Conservation (phyloP, 371 early-diverging fungal species). For the Apophysomyces sp. region DNA sequence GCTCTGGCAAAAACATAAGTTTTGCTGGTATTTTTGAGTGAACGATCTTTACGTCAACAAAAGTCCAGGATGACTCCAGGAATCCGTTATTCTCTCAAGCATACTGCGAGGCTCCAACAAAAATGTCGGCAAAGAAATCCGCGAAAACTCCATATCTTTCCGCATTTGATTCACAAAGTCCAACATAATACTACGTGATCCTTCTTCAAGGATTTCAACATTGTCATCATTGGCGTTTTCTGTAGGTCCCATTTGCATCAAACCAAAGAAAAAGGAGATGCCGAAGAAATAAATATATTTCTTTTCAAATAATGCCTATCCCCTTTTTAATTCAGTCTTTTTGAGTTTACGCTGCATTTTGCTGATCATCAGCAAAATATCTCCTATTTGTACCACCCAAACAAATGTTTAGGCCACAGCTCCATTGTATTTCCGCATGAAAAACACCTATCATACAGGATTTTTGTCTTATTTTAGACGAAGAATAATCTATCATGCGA, state of each 20-base stretch:
- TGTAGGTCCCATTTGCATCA: background rate
- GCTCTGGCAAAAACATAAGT: slow-evolving; percentile 38
- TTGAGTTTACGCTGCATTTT: background rate
- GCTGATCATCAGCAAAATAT: background rate
- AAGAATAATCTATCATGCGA: too few relatives aligned
- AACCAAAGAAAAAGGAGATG: background rate
- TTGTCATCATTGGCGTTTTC: slow-evolving; percentile 39
- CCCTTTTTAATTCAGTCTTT: background rate
- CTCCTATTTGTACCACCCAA: background rate
- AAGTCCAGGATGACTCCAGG: slow-evolving; percentile 92
- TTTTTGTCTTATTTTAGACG: too few relatives aligned
- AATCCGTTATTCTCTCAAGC: slow-evolving; percentile 95
- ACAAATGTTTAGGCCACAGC: background rate
- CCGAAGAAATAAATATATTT: background rate
- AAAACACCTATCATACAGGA: too few relatives aligned
- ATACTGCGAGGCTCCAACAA: slow-evolving; percentile 95
- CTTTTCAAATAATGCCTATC: background rate
- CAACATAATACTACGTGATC: slow-evolving; percentile 83
- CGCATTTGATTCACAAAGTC: slow-evolving; percentile 85
- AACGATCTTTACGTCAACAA: slow-evolving; percentile 72
- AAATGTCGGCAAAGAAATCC: slow-evolving; percentile 95
- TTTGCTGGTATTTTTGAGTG: too few relatives aligned
- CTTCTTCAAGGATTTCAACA: slow-evolving; percentile 85
- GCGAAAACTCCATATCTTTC: slow-evolving; percentile 86
- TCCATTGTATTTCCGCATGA: too few relatives aligned